phyloP scores from a whole-genome alignment of 176 grass and related monocot species.

The Paspalum vaginatum region DNA sequence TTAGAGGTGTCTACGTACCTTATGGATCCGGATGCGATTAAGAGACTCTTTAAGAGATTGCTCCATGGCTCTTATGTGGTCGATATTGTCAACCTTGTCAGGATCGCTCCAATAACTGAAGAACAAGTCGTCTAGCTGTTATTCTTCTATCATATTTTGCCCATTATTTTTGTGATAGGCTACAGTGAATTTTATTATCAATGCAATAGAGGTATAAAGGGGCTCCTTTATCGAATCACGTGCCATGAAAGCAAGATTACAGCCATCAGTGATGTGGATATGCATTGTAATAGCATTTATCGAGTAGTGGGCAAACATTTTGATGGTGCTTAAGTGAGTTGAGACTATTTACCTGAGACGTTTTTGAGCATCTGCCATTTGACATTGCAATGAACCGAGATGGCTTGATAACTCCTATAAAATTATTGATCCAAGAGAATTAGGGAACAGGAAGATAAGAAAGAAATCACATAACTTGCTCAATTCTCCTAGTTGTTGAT shows the following conservation, averaged over 20 bases:
- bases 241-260: slow-evolving; percentile 38
- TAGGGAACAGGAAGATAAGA: not conserved
- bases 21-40: slow-evolving; percentile 54
- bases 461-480: slow-evolving; percentile 21
- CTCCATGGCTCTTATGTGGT: slow-evolving; percentile 78
- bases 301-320: not conserved
- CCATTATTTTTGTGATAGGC: slow-evolving; percentile 25
- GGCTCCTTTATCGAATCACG: slow-evolving; percentile 9
- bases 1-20: slow-evolving; percentile 36
- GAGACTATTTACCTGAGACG: slow-evolving; percentile 57
- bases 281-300: slow-evolving; percentile 36
- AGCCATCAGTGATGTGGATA: slow-evolving; percentile 29
- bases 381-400: slow-evolving; percentile 65
- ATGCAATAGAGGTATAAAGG: not conserved
- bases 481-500: not conserved
- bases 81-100: slow-evolving; percentile 66
- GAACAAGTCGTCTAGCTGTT: slow-evolving; percentile 32
- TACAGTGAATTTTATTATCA: slow-evolving; percentile 47
- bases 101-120: slow-evolving; percentile 82
- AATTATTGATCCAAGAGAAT: slow-evolving; percentile 15
- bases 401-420: slow-evolving; percentile 64
- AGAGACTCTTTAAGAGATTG: slow-evolving; percentile 75
- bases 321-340: slow-evolving; percentile 1
- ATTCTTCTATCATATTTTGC: not conserved
- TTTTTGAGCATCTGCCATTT: slow-evolving; percentile 60